Percentiles rank a stretch among this genome's conserved stretches.
These are phyloP conservation scores for Tolypocladium amazonense DNA, from an alignment of 2,329 filamentous ascomycete genomes.

Conservation along the genomic window DNA sequence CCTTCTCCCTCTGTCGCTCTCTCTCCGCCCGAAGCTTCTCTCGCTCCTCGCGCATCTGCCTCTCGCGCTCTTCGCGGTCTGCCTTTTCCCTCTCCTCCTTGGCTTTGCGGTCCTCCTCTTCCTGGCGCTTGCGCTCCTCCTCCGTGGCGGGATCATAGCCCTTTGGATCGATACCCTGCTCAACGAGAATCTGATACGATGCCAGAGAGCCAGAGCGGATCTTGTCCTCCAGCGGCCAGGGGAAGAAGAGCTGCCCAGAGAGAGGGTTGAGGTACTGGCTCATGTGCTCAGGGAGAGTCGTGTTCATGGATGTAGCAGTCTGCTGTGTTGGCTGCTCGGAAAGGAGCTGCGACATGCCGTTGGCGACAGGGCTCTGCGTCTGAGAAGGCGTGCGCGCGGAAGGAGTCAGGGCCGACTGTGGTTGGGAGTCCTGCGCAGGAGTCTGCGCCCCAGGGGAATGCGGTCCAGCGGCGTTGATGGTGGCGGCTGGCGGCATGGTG, in stretches of 20 bases:
- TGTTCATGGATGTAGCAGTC: constrained; percentile 19
- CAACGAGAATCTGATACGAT: constrained; percentile 48
- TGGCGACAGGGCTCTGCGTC: constrained; percentile 22
- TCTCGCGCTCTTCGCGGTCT: constrained; percentile 35
- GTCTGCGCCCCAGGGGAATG: constrained; percentile 18
- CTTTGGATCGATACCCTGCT: constrained; percentile 51
- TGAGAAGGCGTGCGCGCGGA: constrained; percentile 21
- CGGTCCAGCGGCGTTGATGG: constrained; percentile 23
- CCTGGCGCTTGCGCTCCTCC: constrained; percentile 37
- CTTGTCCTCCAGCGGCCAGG: constrained; percentile 64
- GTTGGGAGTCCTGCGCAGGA: constrained; percentile 18
- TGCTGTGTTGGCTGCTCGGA: constrained; percentile 22
- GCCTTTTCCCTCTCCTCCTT: constrained; percentile 35
- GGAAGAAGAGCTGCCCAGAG: constrained; percentile 52
- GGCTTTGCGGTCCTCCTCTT: constrained; percentile 37
- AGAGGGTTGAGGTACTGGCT: constrained; percentile 43
- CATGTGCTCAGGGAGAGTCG: constrained; percentile 37
- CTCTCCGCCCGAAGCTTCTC: constrained; percentile 29
- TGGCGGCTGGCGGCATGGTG: constrained; percentile 57
- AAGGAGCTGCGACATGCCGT: constrained; percentile 17
- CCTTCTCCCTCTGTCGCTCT: constrained; percentile 30
- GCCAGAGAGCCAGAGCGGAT: constrained; percentile 61
- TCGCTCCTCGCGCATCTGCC: constrained; percentile 25
- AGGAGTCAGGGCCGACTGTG: constrained; percentile 18
- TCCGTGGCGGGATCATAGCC: constrained; percentile 48